These are phyloP conservation scores for Chlorociboria aeruginascens DNA, from an alignment of 495 filamentous ascomycete genomes.

Conservation along the genomic window DNA sequence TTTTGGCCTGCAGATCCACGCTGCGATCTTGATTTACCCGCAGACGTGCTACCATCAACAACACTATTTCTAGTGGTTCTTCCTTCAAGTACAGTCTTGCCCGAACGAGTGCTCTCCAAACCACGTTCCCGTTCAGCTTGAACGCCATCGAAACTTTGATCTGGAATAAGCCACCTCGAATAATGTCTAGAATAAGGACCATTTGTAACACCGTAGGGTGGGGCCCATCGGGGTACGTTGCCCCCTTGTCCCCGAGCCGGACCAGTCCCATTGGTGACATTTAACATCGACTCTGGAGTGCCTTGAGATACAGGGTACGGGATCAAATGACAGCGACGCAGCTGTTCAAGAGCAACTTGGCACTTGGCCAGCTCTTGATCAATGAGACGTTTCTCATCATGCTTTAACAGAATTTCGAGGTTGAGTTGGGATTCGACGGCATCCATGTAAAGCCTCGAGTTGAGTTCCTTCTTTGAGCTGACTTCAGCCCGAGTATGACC, in stretches of 20 bases:
- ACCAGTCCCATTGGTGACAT: slow-evolving; percentile 61
- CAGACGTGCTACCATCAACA: slow-evolving; percentile 39
- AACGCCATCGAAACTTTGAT: slow-evolving; percentile 72
- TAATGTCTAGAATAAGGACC: slow-evolving; percentile 93
- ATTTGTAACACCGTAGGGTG: slow-evolving; percentile 79
- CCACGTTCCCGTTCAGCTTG: slow-evolving; percentile 26
- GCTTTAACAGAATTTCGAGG: slow-evolving; percentile 86
- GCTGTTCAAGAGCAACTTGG: slow-evolving; percentile 87
- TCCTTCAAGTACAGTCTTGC: slow-evolving; percentile 41
- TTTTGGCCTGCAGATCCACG: slow-evolving; percentile 47
- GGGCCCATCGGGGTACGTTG: slow-evolving; percentile 45
- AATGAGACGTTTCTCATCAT: slow-evolving; percentile 85
- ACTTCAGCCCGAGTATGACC: too few species aligned
- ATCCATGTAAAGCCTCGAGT: slow-evolving; percentile 24
- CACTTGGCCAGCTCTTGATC: slow-evolving; percentile 96
- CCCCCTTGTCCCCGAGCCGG: slow-evolving; percentile 49
- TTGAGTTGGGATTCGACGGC: slow-evolving; percentile 76
- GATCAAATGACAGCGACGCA: slow-evolving; percentile 81
- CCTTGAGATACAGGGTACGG: slow-evolving; percentile 63
- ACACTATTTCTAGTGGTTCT: slow-evolving; percentile 66
- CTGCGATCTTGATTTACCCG: slow-evolving; percentile 49
- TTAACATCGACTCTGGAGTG: slow-evolving; percentile 45
- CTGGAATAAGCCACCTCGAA: slow-evolving; percentile 82
- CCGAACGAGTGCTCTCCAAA: slow-evolving; percentile 25
- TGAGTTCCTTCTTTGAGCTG: too few species aligned